These are phyloP conservation scores for Neofusicoccum cordaticola DNA, from an alignment of 2,329 filamentous ascomycete genomes.

Conservation along the genomic window DNA sequence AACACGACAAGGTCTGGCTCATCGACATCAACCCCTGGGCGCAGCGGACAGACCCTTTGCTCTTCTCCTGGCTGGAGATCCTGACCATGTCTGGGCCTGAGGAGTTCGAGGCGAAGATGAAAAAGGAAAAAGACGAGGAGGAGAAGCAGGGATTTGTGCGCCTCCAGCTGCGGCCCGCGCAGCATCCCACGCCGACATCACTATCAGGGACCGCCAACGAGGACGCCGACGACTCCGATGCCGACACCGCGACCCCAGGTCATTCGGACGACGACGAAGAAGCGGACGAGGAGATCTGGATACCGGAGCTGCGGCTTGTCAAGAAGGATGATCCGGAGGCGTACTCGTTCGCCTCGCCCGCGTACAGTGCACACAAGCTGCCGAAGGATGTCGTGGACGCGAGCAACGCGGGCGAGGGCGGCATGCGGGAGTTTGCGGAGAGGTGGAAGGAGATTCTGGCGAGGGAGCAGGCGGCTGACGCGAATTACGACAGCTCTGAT, in stretches of 20 bases:
- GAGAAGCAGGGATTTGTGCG: background rate
- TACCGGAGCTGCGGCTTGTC: constrained; percentile 78
- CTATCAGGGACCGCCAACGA: background rate
- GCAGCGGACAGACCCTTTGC: constrained; percentile 76
- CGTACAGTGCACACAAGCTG: constrained; percentile 93
- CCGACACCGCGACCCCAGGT: background rate
- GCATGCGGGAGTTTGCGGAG: constrained; percentile 65
- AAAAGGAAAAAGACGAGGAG: background rate
- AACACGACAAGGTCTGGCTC: constrained; percentile 74
- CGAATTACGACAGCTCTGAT: background rate
- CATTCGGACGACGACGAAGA: constrained; percentile 41
- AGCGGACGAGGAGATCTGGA: constrained; percentile 55
- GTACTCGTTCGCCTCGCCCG: constrained; percentile 77
- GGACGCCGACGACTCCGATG: background rate
- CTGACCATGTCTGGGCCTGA: constrained; percentile 65
- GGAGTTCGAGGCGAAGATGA: constrained; percentile 36
- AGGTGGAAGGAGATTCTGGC: constrained; percentile 49
- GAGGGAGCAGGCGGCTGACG: constrained; percentile 37
- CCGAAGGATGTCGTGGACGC: constrained; percentile 86
- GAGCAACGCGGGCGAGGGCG: constrained; percentile 60
- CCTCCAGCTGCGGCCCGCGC: background rate
- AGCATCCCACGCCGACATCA: background rate
- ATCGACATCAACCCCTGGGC: constrained; percentile 98
- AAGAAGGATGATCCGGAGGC: constrained; percentile 83
- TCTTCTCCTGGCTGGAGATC: constrained; percentile 89